A percentile compares a stretch with the other conserved stretches of the same genome.
phyloP scores from a whole-genome alignment of 495 filamentous ascomycete species.

The Immersiella caudata region DNA sequence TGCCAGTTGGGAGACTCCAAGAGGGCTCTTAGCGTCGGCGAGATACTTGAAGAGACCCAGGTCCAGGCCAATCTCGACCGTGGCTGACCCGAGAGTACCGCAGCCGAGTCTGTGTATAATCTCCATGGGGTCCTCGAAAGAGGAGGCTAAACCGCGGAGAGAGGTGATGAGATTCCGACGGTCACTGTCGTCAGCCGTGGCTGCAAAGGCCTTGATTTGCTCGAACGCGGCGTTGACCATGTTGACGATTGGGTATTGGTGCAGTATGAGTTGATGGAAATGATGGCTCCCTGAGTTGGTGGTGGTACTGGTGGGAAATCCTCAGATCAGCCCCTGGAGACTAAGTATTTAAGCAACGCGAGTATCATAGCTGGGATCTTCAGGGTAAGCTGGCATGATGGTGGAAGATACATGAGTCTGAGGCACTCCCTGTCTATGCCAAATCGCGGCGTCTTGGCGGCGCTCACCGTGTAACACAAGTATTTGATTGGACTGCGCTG shows the following conservation, averaged over 20 bases:
- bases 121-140: neutral
- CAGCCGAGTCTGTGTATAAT: neutral
- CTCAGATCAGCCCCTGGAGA: neutral
- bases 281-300: neutral
- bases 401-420: no score
- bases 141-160: neutral
- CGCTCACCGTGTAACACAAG: no score
- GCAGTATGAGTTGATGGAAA: neutral
- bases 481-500: no score
- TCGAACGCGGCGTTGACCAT: neutral
- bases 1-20: constrained; percentile 2
- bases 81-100: neutral
- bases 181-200: neutral
- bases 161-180: neutral
- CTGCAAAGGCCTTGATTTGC: neutral
- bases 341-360: no score
- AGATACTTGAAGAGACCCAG: constrained; percentile 27
- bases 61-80: neutral
- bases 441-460: no score
- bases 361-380: no score
- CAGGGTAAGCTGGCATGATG: no score
- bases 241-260: neutral
- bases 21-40: constrained; percentile 23
- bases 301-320: neutral
- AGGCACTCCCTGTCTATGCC: no score